Conservation (phyloP, 2,329 filamentous ascomycete species). For the Tolypocladium ovalisporum region DNA sequence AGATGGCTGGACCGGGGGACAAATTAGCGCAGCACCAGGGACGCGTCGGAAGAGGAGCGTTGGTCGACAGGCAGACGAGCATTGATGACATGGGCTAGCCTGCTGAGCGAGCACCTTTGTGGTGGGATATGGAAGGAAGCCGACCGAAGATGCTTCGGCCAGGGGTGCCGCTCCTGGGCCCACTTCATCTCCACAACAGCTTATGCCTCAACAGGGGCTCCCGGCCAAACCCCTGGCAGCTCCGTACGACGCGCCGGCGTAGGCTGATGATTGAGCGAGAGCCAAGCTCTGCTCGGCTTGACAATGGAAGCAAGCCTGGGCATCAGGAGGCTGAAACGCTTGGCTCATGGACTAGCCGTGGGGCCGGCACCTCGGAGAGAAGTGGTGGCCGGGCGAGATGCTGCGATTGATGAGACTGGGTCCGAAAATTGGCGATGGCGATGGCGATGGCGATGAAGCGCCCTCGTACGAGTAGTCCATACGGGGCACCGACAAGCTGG, state of each 20-base stretch:
- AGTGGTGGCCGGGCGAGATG: not conserved
- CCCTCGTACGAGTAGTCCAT: not conserved
- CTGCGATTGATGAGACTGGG: not conserved
- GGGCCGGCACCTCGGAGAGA: not conserved
- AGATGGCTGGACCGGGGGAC: not conserved
- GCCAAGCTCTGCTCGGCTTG: not conserved
- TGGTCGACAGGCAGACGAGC: not conserved
- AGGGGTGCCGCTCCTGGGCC: not conserved
- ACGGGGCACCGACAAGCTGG: not conserved
- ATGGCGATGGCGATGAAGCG: not conserved
- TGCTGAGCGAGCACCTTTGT: not conserved
- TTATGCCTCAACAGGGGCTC: slow-evolving; percentile 3
- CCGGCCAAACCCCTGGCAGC: not conserved
- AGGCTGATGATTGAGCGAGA: not conserved
- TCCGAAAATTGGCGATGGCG: not conserved
- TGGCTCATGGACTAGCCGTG: not conserved
- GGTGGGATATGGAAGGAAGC: not conserved
- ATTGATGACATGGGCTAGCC: not conserved
- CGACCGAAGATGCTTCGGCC: not conserved
- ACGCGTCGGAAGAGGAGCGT: not conserved
- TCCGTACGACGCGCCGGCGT: not conserved
- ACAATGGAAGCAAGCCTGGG: not conserved
- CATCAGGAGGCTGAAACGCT: not conserved
- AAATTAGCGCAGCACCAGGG: not conserved
- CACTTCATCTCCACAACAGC: slow-evolving; percentile 2